Conservation (phyloP, 345 rosid genomes). For the Populus davidiana region DNA sequence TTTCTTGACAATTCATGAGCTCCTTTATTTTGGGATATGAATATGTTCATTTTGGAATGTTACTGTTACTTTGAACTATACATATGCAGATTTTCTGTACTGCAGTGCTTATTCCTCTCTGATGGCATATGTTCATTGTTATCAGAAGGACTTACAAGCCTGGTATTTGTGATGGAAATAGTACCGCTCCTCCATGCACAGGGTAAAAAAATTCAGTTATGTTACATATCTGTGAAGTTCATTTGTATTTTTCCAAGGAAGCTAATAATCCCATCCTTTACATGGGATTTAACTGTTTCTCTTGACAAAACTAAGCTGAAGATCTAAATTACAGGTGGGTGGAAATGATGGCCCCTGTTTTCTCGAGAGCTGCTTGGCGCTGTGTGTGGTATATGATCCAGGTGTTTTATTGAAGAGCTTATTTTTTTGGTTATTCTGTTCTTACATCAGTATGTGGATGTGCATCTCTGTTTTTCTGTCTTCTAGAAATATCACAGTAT, state of each 20-base stretch:
- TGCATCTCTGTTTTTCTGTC: background rate
- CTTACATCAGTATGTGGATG: background rate
- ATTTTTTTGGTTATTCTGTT: too few relatives aligned
- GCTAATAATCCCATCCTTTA: background rate
- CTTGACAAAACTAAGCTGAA: slow-evolving; percentile 13
- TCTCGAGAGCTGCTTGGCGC: slow-evolving; percentile 69
- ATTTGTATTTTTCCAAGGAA: too few relatives aligned
- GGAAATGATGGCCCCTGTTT: slow-evolving; percentile 81
- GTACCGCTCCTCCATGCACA: slow-evolving; percentile 65
- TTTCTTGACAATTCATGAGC: too few relatives aligned
- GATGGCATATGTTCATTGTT: slow-evolving; percentile 18
- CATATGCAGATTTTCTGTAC: too few relatives aligned
- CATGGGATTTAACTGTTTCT: background rate
- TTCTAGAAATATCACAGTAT: too few relatives aligned
- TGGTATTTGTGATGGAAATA: slow-evolving; percentile 39
- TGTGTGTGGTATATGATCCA: slow-evolving; percentile 78
- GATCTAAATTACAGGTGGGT: slow-evolving; percentile 49
- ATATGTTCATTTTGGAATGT: too few relatives aligned
- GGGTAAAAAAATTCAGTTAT: slow-evolving; percentile 41
- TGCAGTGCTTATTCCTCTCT: too few relatives aligned
- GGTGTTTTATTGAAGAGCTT: slow-evolving; percentile 17
- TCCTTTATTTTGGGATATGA: too few relatives aligned
- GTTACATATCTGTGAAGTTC: background rate
- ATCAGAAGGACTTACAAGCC: slow-evolving; percentile 55
- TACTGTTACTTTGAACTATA: too few relatives aligned